These are phyloP conservation scores for Kazachstania sp. DNA, from an alignment of 1,139 yeast genomes.

Conservation along the genomic window DNA sequence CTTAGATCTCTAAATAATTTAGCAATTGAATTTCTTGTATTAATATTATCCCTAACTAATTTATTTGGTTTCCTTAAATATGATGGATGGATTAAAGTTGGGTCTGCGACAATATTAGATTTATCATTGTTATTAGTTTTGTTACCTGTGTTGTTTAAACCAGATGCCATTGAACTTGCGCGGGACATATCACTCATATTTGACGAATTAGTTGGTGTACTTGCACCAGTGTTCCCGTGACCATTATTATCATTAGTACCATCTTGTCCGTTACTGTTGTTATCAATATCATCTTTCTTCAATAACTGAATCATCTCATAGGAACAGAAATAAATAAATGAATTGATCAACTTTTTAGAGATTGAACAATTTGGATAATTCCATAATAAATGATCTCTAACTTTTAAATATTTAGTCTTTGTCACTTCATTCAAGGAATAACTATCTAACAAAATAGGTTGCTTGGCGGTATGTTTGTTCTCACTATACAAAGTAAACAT, in stretches of 20 bases:
- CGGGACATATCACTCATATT: not conserved
- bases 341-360: slow-evolving; percentile 64
- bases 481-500: slow-evolving; percentile 50
- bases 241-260: not conserved
- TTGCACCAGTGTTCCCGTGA: not conserved
- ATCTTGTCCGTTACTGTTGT: slow-evolving; percentile 11
- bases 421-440: slow-evolving; percentile 58
- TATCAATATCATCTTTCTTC: slow-evolving; percentile 3
- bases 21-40: slow-evolving; percentile 42
- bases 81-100: slow-evolving; percentile 21
- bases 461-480: slow-evolving; percentile 38
- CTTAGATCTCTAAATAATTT: slow-evolving; percentile 80
- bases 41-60: slow-evolving; percentile 30
- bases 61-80: slow-evolving; percentile 25
- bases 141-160: not conserved
- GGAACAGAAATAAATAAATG: slow-evolving; percentile 76
- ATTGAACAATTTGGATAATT: slow-evolving; percentile 69
- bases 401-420: slow-evolving; percentile 57
- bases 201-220: not conserved
- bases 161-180: not conserved
- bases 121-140: not conserved
- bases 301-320: slow-evolving; percentile 42
- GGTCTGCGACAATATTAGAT: slow-evolving; percentile 8
- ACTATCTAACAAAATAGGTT: slow-evolving; percentile 51
- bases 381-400: slow-evolving; percentile 88